Conservation (phyloP, 768 basidiomycete species). For the Pisolithus sp. region DNA sequence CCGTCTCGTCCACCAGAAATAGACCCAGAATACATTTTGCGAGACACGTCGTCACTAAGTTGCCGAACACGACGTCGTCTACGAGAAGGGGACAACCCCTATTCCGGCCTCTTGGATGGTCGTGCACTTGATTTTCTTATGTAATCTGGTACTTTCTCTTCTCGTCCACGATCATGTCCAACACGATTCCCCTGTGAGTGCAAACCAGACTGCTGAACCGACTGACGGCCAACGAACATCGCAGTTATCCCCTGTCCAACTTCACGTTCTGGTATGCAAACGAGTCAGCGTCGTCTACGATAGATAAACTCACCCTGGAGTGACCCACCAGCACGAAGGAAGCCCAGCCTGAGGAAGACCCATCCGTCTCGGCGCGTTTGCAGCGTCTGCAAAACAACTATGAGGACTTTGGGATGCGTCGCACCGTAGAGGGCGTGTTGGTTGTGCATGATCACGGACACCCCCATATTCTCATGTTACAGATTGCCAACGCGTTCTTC, state of each 20-base stretch:
- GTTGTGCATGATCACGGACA: constrained; percentile 96
- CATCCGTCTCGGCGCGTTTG: constrained; percentile 89
- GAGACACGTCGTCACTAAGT: no score
- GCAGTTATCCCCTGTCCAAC: not conserved
- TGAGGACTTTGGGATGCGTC: constrained; percentile 93
- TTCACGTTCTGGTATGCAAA: not conserved
- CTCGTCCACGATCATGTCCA: not conserved
- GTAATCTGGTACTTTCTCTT: no score
- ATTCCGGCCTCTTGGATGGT: no score
- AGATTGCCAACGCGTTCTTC: constrained; percentile 98
- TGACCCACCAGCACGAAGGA: constrained; percentile 74
- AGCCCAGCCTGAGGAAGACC: constrained; percentile 95
- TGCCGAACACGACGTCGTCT: no score
- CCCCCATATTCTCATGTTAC: constrained; percentile 95
- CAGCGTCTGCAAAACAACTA: constrained; percentile 95
- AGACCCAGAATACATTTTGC: no score
- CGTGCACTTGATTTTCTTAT: no score
- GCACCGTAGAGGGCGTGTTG: constrained; percentile 75
- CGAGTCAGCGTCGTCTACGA: not conserved
- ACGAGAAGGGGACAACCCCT: no score
- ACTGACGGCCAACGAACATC: not conserved
- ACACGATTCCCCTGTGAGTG: constrained; percentile 1
- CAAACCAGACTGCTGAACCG: not conserved
- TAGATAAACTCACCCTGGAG: constrained; percentile 5
- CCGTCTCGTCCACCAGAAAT: no score